Evolutionary conservation across 306 rosid species (phyloP).

Genomic region (Vigna radiata): DNA sequence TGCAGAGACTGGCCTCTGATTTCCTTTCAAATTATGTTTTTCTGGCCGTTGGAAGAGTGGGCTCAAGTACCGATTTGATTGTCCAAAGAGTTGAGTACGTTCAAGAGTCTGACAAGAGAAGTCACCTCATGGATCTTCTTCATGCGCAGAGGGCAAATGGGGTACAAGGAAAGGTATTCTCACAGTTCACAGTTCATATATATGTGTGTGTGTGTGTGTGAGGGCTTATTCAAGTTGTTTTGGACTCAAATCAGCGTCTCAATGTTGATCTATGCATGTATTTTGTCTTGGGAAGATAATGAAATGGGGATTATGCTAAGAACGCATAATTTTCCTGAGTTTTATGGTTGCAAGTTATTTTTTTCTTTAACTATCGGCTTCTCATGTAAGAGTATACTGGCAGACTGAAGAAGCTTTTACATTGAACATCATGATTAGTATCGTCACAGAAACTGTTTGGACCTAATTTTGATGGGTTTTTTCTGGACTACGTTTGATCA

Average conservation of each 20-base stretch:
- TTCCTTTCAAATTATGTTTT: slow-evolving; percentile 86
- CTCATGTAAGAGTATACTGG: neutral
- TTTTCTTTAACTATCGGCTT: neutral
- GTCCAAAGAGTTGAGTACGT: slow-evolving; percentile 97
- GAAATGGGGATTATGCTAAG: neutral
- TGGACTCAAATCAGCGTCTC: neutral
- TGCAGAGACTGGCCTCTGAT: slow-evolving; percentile 98
- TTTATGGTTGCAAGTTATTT: slow-evolving; percentile 1
- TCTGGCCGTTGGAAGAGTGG: slow-evolving; percentile 99
- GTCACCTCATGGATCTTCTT: slow-evolving; percentile 99
- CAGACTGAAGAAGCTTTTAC: slow-evolving; percentile 8
- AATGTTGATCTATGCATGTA: neutral
- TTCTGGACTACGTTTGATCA: slow-evolving; percentile 10
- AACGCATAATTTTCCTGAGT: neutral
- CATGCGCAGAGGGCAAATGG: slow-evolving; percentile 97
- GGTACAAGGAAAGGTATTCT: slow-evolving; percentile 81
- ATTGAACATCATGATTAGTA: slow-evolving; percentile 6
- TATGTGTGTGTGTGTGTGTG: too few relatives aligned
- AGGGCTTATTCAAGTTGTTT: slow-evolving; percentile 6
- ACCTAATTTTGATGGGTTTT: slow-evolving; percentile 16
- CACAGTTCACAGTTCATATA: too few relatives aligned
- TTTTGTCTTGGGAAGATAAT: neutral
- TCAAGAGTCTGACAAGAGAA: slow-evolving; percentile 95
- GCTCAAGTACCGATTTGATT: slow-evolving; percentile 96
- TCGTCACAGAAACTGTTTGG: neutral